A percentile compares a stretch with the other conserved stretches of the same genome.
Conservation (phyloP, 257 asterid species). For the Apocynum venetum region DNA sequence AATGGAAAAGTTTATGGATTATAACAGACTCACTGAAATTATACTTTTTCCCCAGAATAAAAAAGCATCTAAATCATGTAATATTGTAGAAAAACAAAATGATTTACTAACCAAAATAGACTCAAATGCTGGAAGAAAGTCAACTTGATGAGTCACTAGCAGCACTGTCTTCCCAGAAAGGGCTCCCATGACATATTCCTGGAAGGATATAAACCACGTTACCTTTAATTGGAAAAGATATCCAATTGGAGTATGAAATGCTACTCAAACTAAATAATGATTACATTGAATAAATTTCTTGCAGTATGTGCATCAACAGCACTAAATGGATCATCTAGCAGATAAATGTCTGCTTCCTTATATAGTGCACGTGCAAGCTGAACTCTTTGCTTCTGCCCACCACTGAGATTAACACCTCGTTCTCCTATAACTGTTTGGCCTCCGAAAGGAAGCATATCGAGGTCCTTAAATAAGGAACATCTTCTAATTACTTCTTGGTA, state of each 20-base stretch:
- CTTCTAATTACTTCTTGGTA: conserved; percentile 33
- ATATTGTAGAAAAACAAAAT: not conserved
- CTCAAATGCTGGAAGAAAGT: conserved; percentile 40
- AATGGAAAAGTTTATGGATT: not conserved
- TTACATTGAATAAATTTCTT: conserved; percentile 28
- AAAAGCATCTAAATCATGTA: not conserved
- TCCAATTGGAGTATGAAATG: not conserved
- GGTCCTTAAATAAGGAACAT: conserved; percentile 33
- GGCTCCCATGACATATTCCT: conserved; percentile 37
- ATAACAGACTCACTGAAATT: not conserved
- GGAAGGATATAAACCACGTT: not conserved
- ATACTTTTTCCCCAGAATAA: not conserved
- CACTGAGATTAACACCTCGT: conserved; percentile 45
- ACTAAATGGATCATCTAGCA: conserved; percentile 44
- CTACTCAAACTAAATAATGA: not conserved
- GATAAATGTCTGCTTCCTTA: conserved; percentile 35
- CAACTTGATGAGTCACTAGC: conserved; percentile 48
- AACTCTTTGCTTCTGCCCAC: conserved; percentile 45
- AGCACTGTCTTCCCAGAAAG: conserved; percentile 30
- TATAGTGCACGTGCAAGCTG: conserved; percentile 46
- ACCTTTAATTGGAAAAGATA: not conserved
- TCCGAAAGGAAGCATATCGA: conserved; percentile 30
- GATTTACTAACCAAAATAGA: conserved; percentile 34
- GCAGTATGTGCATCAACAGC: conserved; percentile 48
- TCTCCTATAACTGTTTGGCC: conserved; percentile 37